These are phyloP conservation scores for Boletus subparvulus DNA, from an alignment of 768 basidiomycete genomes.

Conservation along the genomic window DNA sequence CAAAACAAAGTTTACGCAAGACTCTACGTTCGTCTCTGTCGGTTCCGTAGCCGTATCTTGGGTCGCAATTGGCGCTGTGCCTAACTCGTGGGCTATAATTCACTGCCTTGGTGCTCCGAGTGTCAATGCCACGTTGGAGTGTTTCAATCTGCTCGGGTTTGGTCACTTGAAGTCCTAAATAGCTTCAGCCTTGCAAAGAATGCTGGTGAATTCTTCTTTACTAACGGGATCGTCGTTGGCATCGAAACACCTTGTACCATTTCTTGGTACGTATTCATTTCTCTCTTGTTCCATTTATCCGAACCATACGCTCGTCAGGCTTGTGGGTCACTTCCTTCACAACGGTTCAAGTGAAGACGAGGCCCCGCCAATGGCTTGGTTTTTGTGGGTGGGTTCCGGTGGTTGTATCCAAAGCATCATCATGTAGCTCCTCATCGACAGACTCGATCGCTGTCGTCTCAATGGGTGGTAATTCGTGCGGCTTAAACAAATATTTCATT, in stretches of 20 bases:
- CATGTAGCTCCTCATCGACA: constrained; percentile 28
- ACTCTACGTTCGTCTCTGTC: constrained; percentile 32
- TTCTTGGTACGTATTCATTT: constrained; percentile 18
- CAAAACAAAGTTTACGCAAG: constrained; percentile 23
- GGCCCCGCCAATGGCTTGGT: constrained; percentile 38
- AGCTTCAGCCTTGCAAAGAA: constrained; percentile 18
- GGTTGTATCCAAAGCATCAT: constrained; percentile 32
- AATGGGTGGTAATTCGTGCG: neutral
- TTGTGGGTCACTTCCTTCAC: constrained; percentile 35
- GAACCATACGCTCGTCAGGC: constrained; percentile 9
- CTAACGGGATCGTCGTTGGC: constrained; percentile 31
- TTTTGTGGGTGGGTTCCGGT: constrained; percentile 34
- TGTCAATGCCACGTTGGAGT: constrained; percentile 23
- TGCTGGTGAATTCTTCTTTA: constrained; percentile 28
- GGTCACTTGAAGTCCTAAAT: constrained; percentile 31
- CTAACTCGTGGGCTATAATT: constrained; percentile 28
- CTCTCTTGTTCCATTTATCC: neutral
- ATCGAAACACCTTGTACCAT: constrained; percentile 27
- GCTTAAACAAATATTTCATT: neutral
- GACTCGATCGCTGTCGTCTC: neutral
- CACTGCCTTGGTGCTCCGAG: constrained; percentile 30
- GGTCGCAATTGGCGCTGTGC: constrained; percentile 29
- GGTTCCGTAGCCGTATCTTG: constrained; percentile 32
- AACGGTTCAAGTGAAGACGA: constrained; percentile 34
- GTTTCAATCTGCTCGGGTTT: constrained; percentile 26